Evolutionary conservation across 306 rosid genomes (phyloP).

Genomic region (Medicago ruthenica): DNA sequence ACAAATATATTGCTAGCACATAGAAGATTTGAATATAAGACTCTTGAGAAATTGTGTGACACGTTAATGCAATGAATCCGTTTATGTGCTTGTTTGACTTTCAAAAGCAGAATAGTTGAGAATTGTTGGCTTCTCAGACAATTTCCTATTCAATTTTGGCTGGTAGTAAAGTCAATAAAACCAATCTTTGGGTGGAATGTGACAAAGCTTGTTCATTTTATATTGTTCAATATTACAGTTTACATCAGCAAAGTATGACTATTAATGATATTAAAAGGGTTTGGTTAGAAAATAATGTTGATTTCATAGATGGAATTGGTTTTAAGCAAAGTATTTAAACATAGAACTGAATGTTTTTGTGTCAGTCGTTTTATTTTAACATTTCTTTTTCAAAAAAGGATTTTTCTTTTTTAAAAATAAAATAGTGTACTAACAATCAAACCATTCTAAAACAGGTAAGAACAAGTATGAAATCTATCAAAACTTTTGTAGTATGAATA

Average conservation of each 20-base stretch:
- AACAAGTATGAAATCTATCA: neutral
- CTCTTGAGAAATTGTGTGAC: too few species aligned
- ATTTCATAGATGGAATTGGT: neutral
- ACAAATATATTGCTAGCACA: too few species aligned
- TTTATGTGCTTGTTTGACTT: neutral
- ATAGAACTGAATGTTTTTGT: neutral
- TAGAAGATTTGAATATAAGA: too few species aligned
- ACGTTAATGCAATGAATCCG: neutral
- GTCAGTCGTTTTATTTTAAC: neutral
- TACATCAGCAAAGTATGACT: neutral
- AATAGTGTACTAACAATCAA: too few species aligned
- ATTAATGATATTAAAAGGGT: neutral
- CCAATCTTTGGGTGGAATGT: neutral
- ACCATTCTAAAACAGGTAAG: too few species aligned
- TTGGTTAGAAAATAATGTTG: neutral
- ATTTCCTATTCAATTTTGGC: constrained; percentile 22
- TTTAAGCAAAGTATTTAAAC: too few species aligned
- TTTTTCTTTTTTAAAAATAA: too few species aligned
- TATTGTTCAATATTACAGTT: neutral
- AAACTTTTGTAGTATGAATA: neutral
- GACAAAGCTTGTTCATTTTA: neutral
- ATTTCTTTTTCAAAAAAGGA: neutral
- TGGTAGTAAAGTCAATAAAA: constrained; percentile 7
- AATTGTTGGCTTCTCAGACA: constrained; percentile 17
- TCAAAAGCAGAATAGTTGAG: constrained; percentile 3